Conservation (phyloP, 148 eudicot genomes). For the Agrostemma githago region DNA sequence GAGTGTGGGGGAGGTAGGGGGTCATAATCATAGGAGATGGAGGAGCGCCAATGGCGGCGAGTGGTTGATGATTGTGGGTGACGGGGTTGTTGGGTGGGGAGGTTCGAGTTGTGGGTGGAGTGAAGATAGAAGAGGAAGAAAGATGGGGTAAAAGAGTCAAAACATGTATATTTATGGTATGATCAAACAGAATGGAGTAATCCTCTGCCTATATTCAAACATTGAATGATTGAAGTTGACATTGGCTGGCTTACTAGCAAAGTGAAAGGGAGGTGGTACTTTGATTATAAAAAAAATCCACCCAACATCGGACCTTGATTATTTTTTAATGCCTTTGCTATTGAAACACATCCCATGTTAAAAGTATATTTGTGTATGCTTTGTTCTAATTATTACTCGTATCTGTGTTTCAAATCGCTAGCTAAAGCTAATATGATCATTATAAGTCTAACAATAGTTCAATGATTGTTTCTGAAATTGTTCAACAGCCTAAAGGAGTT, state of each 20-base stretch:
- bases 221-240: background rate
- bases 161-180: no score
- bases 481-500: conserved; percentile 43
- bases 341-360: no score
- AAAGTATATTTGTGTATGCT: background rate
- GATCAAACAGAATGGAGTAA: no score
- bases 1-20: no score
- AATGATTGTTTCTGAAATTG: conserved; percentile 19
- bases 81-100: no score
- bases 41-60: no score
- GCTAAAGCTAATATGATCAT: background rate
- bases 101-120: no score
- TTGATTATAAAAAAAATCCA: background rate
- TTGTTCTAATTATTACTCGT: background rate
- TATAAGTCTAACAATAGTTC: background rate
- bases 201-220: background rate
- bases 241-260: background rate
- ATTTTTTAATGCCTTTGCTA: no score
- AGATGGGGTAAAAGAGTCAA: no score
- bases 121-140: no score
- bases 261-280: background rate
- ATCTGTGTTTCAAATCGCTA: background rate
- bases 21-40: no score
- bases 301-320: background rate
- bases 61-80: no score